Evolutionary conservation across 108 stramenopile genomes (phyloP).

Genomic region (Stephanodiscus triporus): DNA sequence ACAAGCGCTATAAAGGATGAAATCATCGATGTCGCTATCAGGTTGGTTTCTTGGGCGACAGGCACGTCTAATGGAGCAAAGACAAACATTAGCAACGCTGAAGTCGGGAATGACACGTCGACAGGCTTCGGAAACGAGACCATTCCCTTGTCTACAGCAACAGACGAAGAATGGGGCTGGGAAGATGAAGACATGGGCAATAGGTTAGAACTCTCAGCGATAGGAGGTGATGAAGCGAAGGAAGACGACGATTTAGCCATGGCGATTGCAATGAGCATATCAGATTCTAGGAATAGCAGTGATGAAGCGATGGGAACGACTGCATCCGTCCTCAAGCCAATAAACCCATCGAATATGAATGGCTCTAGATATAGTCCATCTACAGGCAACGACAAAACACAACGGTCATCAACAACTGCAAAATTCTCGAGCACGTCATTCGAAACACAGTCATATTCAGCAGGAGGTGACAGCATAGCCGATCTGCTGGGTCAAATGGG

Average conservation of each 20-base stretch:
- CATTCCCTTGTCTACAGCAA: conserved; percentile 44
- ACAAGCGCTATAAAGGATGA: conserved; percentile 35
- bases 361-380: neutral
- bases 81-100: neutral
- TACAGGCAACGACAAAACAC: conserved; percentile 1
- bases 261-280: conserved; percentile 49
- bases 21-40: conserved; percentile 11
- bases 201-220: conserved; percentile 39
- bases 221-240: conserved; percentile 24
- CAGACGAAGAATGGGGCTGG: conserved; percentile 58
- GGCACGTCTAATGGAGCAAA: neutral
- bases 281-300: conserved; percentile 13
- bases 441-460: neutral
- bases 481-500: conserved; percentile 46
- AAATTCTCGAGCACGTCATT: neutral
- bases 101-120: neutral
- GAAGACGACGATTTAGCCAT: conserved; percentile 51
- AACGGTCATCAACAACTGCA: neutral
- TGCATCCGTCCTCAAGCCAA: neutral
- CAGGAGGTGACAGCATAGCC: conserved; percentile 36
- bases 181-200: conserved; percentile 34
- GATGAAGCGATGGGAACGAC: neutral
- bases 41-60: conserved; percentile 11
- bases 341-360: neutral
- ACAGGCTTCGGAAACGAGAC: conserved; percentile 9